Percentiles rank a stretch among this genome's conserved stretches.
Conservation (phyloP, 305 asterid species). For the Fraxinus greggii region DNA sequence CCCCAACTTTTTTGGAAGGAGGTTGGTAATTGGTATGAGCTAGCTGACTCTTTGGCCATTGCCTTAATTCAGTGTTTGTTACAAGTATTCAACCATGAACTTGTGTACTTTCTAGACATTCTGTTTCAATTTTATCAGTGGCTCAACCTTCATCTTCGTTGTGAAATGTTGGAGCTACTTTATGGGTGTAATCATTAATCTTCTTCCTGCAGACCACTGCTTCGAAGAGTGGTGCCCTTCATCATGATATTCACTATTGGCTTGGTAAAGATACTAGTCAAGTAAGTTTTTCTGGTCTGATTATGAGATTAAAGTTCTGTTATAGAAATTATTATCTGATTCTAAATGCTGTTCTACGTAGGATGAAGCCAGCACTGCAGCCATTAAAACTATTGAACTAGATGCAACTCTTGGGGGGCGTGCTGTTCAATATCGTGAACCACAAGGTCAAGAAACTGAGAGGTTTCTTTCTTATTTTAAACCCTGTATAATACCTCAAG, state of each 20-base stretch:
- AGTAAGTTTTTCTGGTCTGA: conserved; percentile 41
- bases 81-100: neutral
- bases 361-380: conserved; percentile 99
- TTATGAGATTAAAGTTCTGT: conserved; percentile 2
- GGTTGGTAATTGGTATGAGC: neutral
- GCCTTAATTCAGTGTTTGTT: conserved; percentile 10
- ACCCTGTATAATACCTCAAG: conserved; percentile 96
- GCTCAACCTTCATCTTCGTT: neutral
- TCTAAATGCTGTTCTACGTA: conserved; percentile 31
- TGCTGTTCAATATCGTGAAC: conserved; percentile 96
- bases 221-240: conserved; percentile 72
- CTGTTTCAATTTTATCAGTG: neutral
- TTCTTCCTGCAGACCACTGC: conserved; percentile 73
- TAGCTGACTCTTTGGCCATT: conserved; percentile 1
- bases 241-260: conserved; percentile 95
- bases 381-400: conserved; percentile 84
- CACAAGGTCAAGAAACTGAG: conserved; percentile 94
- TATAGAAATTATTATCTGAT: conserved; percentile 3
- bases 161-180: conserved; percentile 20
- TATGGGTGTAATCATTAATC: conserved; percentile 19
- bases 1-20: neutral
- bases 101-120: conserved; percentile 1
- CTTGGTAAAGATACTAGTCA: conserved; percentile 94
- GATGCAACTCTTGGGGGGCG: conserved; percentile 96
- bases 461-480: conserved; percentile 96